Conservation (phyloP, 805 yeast species). For the Wickerhamiella sorbophila region DNA sequence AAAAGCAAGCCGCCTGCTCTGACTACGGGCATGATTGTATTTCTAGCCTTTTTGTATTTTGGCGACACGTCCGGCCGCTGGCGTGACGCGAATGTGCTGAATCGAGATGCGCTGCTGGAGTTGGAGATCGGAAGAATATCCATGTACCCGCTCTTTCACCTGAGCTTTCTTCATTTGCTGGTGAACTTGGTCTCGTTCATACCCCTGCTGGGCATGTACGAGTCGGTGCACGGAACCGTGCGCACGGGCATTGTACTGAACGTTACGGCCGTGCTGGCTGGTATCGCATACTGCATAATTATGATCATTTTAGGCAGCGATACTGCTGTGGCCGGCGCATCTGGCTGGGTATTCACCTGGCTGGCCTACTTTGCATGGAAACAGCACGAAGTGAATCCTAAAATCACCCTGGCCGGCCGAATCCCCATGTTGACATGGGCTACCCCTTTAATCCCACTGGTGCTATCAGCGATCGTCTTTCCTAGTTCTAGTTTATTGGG, state of each 20-base stretch:
- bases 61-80: slow-evolving; percentile 10
- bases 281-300: slow-evolving; percentile 37
- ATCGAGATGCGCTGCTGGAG: slow-evolving; percentile 40
- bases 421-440: slow-evolving; percentile 40
- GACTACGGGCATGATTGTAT: slow-evolving; percentile 45
- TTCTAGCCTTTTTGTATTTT: slow-evolving; percentile 34
- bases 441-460: slow-evolving; percentile 41
- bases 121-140: slow-evolving; percentile 42
- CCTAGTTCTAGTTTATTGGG: slow-evolving; percentile 59
- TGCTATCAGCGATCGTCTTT: slow-evolving; percentile 40
- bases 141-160: slow-evolving; percentile 59
- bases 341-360: slow-evolving; percentile 63
- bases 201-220: slow-evolving; percentile 51
- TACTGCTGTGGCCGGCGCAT: slow-evolving; percentile 37
- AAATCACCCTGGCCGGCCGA: slow-evolving; percentile 21
- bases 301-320: background rate
- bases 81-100: slow-evolving; percentile 25
- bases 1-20: slow-evolving; percentile 39
- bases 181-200: slow-evolving; percentile 44
- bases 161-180: slow-evolving; percentile 43
- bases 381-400: slow-evolving; percentile 25
- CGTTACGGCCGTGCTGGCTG: slow-evolving; percentile 54
- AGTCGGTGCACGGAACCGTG: slow-evolving; percentile 64
- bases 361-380: slow-evolving; percentile 44
- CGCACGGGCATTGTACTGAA: slow-evolving; percentile 72